A percentile compares a stretch with the other conserved stretches of the same genome.
These are phyloP conservation scores for Boletus subparvulus DNA, from an alignment of 768 basidiomycete genomes.

Conservation along the genomic window DNA sequence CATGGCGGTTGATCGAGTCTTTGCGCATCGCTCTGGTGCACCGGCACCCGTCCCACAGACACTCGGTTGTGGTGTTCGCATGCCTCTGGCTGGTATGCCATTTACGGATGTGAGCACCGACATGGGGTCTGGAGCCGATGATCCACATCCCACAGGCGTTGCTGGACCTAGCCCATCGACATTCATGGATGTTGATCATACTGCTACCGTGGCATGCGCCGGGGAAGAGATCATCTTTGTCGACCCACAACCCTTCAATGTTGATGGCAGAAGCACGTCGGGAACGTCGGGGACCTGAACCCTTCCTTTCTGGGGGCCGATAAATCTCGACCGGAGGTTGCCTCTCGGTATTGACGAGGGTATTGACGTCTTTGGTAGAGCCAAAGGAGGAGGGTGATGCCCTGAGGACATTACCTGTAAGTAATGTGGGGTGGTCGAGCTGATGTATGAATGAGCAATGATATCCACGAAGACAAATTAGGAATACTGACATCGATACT, in stretches of 20 bases:
- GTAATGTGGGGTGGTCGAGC: too few relatives aligned
- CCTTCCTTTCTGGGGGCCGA: not conserved
- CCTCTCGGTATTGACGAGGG: not conserved
- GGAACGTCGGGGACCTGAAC: not conserved
- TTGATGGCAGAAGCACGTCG: not conserved
- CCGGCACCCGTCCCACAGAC: slow-evolving; percentile 6
- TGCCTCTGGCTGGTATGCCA: not conserved
- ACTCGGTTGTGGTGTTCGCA: not conserved
- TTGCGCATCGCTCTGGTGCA: not conserved
- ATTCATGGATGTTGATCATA: slow-evolving; percentile 8
- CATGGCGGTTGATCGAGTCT: slow-evolving; percentile 8
- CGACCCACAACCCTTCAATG: slow-evolving; percentile 3
- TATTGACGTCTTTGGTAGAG: not conserved
- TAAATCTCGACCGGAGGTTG: not conserved
- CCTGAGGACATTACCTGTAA: too few relatives aligned
- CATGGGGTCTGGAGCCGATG: not conserved
- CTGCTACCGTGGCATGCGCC: not conserved
- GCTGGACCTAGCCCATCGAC: slow-evolving; percentile 1
- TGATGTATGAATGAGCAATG: too few relatives aligned
- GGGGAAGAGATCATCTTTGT: not conserved
- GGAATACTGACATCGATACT: too few relatives aligned
- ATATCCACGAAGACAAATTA: too few relatives aligned
- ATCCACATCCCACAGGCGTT: slow-evolving; percentile 13
- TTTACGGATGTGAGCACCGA: slow-evolving; percentile 9
- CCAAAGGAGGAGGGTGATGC: too few relatives aligned